Evolutionary conservation across 139 green algal species (phyloP).

Genomic region (Dunaliella sp.): DNA sequence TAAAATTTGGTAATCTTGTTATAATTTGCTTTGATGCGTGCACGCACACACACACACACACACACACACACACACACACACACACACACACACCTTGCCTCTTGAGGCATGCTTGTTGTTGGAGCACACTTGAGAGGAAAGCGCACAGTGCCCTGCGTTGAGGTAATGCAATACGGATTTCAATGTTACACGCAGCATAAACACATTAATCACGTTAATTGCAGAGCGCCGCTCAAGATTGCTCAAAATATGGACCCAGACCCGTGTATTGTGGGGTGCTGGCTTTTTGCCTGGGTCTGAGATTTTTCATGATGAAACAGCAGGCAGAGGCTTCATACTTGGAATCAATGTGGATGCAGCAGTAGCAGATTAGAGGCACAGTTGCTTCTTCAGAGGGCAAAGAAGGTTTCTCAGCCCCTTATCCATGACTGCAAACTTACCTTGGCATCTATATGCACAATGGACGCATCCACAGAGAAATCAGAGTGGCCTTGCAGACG

Average conservation of each 20-base stretch:
- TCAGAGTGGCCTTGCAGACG: conserved; percentile 64
- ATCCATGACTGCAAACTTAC: neutral
- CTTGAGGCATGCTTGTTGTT: conserved; percentile 22
- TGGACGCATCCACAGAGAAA: conserved; percentile 56
- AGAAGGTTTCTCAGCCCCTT: neutral
- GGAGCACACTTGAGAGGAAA: conserved; percentile 23
- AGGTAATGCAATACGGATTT: too few relatives aligned
- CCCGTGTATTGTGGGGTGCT: too few relatives aligned
- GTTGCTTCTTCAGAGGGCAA: neutral
- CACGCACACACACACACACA: neutral
- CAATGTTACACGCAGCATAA: too few relatives aligned
- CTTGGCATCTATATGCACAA: conserved; percentile 64
- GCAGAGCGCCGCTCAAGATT: too few relatives aligned
- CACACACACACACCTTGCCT: conserved; percentile 4
- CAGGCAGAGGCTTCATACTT: too few relatives aligned
- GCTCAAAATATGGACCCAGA: too few relatives aligned
- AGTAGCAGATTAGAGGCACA: neutral
- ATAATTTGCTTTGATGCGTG: too few relatives aligned
- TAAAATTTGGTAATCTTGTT: too few relatives aligned
- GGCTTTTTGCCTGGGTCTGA: too few relatives aligned
- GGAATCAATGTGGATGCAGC: neutral
- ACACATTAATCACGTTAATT: too few relatives aligned
- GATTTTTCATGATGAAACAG: too few relatives aligned
- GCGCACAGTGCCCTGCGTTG: conserved; percentile 10
- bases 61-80: neutral